phyloP scores from a whole-genome alignment of 768 basidiomycete genomes.

The Tricholoma sp. region DNA sequence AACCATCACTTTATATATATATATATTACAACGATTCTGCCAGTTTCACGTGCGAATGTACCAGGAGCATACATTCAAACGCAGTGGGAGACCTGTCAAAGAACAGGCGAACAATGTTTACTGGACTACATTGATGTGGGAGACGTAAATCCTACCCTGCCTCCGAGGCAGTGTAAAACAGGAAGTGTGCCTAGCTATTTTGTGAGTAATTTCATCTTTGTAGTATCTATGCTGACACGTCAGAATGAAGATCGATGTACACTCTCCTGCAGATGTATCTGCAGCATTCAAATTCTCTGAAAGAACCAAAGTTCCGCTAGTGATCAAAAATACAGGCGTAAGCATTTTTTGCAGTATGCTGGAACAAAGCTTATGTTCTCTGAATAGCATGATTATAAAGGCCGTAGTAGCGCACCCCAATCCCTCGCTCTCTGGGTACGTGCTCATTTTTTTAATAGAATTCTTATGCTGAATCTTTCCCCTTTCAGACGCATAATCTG shows the following conservation, averaged over 20 bases:
- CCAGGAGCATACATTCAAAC: slow-evolving; percentile 29
- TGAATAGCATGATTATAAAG: slow-evolving; percentile 43
- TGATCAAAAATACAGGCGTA: slow-evolving; percentile 50
- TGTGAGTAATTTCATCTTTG: slow-evolving; percentile 21
- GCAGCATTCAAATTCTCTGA: slow-evolving; percentile 42
- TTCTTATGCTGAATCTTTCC: neutral
- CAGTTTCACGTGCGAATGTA: slow-evolving; percentile 17
- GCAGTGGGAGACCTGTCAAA: slow-evolving; percentile 57
- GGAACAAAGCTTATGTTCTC: neutral
- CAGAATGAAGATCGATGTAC: slow-evolving; percentile 27
- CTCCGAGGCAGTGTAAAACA: slow-evolving; percentile 25
- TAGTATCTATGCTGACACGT: neutral
- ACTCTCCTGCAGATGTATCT: slow-evolving; percentile 30
- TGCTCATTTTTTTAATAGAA: neutral
- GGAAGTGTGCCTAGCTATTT: slow-evolving; percentile 36
- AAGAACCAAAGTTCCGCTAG: slow-evolving; percentile 33
- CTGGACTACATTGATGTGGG: slow-evolving; percentile 34
- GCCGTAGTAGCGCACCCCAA: slow-evolving; percentile 39
- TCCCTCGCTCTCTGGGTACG: slow-evolving; percentile 43
- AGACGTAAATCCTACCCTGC: slow-evolving; percentile 17
- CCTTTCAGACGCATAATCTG: slow-evolving; percentile 34
- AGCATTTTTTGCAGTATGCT: slow-evolving; percentile 10
- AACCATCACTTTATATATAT: neutral
- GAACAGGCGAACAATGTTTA: slow-evolving; percentile 38
- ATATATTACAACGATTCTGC: neutral